phyloP scores from a whole-genome alignment of 192 early-diverging fungal species.

The Backusella westeae region DNA sequence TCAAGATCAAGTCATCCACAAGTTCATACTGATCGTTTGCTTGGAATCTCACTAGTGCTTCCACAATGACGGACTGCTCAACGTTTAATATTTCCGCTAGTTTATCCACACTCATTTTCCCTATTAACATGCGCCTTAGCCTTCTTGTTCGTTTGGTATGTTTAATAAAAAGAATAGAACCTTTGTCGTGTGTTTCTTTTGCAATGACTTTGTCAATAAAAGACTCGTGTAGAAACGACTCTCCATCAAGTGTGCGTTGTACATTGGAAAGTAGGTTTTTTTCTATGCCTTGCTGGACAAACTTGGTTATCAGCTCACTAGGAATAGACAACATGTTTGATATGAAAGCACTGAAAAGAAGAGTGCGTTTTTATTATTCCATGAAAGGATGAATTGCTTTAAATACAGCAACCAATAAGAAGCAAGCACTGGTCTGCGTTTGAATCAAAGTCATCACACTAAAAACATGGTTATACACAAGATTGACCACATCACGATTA shows the following conservation, averaged over 20 bases:
- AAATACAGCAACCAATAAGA: no score
- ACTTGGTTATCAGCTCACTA: background rate
- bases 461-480: no score
- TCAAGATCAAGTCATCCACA: constrained; percentile 2
- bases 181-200: background rate
- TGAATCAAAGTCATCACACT: no score
- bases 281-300: background rate
- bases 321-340: background rate
- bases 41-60: background rate
- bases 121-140: background rate
- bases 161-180: background rate
- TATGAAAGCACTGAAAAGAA: no score
- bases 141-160: background rate
- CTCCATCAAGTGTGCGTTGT: background rate
- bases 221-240: constrained; percentile 1
- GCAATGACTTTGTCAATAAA: background rate
- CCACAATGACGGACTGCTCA: background rate
- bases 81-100: background rate
- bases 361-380: no score
- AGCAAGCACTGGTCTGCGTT: no score
- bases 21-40: background rate
- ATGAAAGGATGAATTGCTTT: no score
- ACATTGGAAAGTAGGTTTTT: background rate
- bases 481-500: no score
- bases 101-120: background rate